Base-by-base conservation (phyloP, 257 asterid species). In the Phtheirospermum japonicum region DNA sequence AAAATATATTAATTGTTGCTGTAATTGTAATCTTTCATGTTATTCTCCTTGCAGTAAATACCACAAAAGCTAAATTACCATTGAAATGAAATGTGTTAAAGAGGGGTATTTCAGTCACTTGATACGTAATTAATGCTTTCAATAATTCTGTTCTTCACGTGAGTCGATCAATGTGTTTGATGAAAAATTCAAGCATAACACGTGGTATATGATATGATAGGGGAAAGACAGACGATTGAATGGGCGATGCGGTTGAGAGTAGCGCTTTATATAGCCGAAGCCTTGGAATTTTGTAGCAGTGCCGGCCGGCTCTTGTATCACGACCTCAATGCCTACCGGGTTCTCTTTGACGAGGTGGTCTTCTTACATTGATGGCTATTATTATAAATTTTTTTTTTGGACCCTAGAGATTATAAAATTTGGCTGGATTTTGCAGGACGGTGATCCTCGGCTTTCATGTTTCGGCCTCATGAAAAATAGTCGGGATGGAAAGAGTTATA, bases 221-320 rank as follows among this genome's bases (percentile, higher is more conserved):
- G 95, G 95, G 95, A 86, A 63, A 81, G 65, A 36, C 89, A 86
- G 78, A 82, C 91, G 11, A 77, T 83, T 18, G 86, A 82, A 69
- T 86, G 95, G 95, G 82, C 95, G 1, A 83, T 86, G 91, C 89
- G 95, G n/a, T 73, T 86, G 74, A 83, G 95, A 77, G 91, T 82
- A 17, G 95, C 91, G 0, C 65, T 86, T 57, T 70, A 67, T 56
- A 80, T 86, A 57, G 85, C 89, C 2, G 84, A 81, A 71, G 83
- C 89, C 70, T 78, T 81, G 33, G 83, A 78, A 58, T 83, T 83
- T 66, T 86, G 95, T 60, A 76, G 85, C 64, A 70, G 46, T 19
- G 79, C 78, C 70, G 87, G 88, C 40, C 91, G 59, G 18, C 78
- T 73, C 1, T 61, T 86, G 72, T 86, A 86, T 76, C 95, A 83